phyloP scores from a whole-genome alignment of 1,284 basidiomycete genomes.

The Fomitopsis palustris region DNA sequence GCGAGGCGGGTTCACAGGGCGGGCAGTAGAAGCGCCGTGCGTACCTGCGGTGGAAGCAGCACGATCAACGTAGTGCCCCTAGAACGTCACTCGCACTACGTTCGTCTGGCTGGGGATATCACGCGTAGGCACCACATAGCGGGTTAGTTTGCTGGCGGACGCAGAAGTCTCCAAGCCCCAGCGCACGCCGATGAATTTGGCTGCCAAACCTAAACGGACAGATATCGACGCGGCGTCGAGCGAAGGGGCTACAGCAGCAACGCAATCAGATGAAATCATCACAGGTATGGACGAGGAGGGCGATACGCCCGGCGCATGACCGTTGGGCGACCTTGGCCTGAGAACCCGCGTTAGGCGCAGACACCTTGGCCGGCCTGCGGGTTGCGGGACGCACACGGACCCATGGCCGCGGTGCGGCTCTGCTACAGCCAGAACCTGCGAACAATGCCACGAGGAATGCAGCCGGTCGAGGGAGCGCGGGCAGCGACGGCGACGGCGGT shows the following conservation, averaged over 20 bases:
- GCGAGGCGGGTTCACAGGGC: neutral
- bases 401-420: too few relatives aligned
- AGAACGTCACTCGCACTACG: neutral
- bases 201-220: neutral
- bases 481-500: neutral
- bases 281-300: neutral
- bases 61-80: neutral
- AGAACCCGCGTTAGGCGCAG: neutral
- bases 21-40: neutral
- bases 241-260: neutral
- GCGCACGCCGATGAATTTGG: neutral
- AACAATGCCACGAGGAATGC: too few relatives aligned
- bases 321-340: neutral
- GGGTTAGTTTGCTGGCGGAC: neutral
- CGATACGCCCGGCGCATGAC: neutral
- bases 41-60: neutral
- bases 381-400: neutral
- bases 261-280: neutral
- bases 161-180: neutral
- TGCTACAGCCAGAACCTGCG: too few relatives aligned
- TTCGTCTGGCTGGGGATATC: neutral
- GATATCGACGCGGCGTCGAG: neutral
- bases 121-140: neutral
- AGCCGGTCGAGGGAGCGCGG: neutral
- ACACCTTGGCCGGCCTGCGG: neutral